Evolutionary conservation across 2,329 filamentous ascomycete species (phyloP).

Genomic region (Aureobasidium lini): DNA sequence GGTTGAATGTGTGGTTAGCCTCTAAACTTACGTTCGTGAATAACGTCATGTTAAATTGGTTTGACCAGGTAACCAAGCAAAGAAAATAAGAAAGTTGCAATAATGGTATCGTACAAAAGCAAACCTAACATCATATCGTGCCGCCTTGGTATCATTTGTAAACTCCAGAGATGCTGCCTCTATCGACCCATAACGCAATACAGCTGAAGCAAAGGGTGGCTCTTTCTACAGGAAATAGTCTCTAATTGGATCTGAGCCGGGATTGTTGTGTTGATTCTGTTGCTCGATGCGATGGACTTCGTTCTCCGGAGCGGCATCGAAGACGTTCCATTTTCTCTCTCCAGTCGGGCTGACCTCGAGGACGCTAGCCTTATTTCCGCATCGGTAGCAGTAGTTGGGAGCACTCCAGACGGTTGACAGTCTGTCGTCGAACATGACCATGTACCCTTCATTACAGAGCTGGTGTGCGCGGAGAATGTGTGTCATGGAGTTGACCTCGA

Average conservation of each 20-base stretch:
- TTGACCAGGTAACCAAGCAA: background rate
- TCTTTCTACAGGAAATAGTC: slow-evolving; percentile 58
- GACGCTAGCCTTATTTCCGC: slow-evolving; percentile 95
- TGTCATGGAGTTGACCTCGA: slow-evolving; percentile 94
- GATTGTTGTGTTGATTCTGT: slow-evolving; percentile 59
- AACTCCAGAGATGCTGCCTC: slow-evolving; percentile 14
- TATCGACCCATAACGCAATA: background rate
- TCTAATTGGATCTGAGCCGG: slow-evolving; percentile 63
- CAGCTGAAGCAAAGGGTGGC: background rate
- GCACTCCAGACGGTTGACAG: slow-evolving; percentile 88
- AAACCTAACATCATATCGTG: slow-evolving; percentile 1
- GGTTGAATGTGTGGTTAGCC: no score
- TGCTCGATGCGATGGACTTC: slow-evolving; percentile 76
- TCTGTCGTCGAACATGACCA: slow-evolving; percentile 90
- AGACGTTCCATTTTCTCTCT: slow-evolving; percentile 94
- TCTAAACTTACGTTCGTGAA: no score
- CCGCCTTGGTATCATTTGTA: slow-evolving; percentile 13
- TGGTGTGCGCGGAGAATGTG: slow-evolving; percentile 98
- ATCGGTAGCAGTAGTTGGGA: slow-evolving; percentile 43
- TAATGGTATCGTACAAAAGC: slow-evolving; percentile 5
- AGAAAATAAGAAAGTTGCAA: background rate
- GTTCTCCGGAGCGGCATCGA: slow-evolving; percentile 93
- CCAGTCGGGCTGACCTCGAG: slow-evolving; percentile 91
- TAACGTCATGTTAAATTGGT: background rate
- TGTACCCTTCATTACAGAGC: slow-evolving; percentile 95